These are phyloP conservation scores for Puya raimondii DNA, from an alignment of 176 grass and related monocot species.

Conservation along the genomic window DNA sequence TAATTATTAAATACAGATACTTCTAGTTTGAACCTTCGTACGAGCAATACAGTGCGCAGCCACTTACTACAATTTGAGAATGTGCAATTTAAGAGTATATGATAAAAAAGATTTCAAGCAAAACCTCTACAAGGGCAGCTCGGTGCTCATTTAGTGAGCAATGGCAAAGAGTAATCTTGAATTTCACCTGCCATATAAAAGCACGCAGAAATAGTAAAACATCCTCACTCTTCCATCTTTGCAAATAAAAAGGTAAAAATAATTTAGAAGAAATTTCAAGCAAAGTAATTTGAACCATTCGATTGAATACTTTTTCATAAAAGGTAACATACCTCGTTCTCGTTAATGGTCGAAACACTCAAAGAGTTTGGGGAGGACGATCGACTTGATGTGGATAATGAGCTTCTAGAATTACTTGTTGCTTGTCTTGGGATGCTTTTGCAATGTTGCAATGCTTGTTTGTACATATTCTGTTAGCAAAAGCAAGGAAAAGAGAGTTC, in stretches of 20 bases:
- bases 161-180: constrained; percentile 81
- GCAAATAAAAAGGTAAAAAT: neutral
- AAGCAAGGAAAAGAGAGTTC: neutral
- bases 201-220: neutral
- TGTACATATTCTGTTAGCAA: constrained; percentile 56
- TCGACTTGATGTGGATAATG: constrained; percentile 45
- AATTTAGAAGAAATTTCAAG: neutral
- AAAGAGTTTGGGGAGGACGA: constrained; percentile 76
- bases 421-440: constrained; percentile 68
- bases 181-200: constrained; percentile 61
- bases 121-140: constrained; percentile 84
- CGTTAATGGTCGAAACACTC: constrained; percentile 55
- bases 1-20: neutral
- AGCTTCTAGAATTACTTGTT: constrained; percentile 49
- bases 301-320: neutral
- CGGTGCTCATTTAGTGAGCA: constrained; percentile 72
- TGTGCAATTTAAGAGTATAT: neutral
- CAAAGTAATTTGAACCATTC: neutral
- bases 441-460: constrained; percentile 76
- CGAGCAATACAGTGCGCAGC: neutral
- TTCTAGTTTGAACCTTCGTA: neutral
- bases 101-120: neutral
- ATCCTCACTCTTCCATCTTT: neutral
- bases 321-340: constrained; percentile 58
- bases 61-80: neutral